Conservation (phyloP, 148 eudicot species). For the Bassia scoparia region DNA sequence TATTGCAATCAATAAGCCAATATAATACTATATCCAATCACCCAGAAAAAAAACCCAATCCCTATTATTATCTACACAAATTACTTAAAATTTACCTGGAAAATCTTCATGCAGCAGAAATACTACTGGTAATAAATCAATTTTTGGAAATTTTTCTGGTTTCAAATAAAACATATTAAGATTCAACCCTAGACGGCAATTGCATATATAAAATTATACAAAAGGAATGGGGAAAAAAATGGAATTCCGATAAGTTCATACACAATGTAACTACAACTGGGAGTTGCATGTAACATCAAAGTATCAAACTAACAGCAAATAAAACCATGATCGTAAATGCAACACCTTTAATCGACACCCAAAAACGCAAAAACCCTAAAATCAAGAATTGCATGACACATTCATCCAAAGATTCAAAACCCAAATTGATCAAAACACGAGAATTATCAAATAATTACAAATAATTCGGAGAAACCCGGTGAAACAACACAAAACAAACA, state of each 20-base stretch:
- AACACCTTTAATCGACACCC: constrained; percentile 6
- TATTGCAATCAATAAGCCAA: neutral
- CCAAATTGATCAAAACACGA: neutral
- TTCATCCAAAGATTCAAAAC: constrained; percentile 7
- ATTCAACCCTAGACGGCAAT: neutral
- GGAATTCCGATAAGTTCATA: neutral
- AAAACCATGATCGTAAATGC: constrained; percentile 18
- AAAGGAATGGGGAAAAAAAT: neutral
- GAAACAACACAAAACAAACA: neutral
- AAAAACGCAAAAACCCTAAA: constrained; percentile 24
- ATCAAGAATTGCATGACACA: constrained; percentile 23
- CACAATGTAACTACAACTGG: constrained; percentile 5
- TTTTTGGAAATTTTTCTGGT: no score
- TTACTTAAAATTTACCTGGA: constrained; percentile 1
- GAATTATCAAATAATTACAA: neutral
- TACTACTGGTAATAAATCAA: neutral
- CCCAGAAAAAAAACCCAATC: neutral
- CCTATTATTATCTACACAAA: neutral
- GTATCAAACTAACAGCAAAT: neutral
- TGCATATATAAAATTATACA: neutral
- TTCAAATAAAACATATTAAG: neutral
- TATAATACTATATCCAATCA: neutral
- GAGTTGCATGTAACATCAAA: constrained; percentile 28
- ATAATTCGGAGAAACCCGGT: neutral
- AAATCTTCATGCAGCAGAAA: neutral